A percentile compares a stretch with the other conserved stretches of the same genome.
Evolutionary conservation across 164 flowering plant genomes (phyloP).

Genomic region (Kalanchoe fedtschenkoi): DNA sequence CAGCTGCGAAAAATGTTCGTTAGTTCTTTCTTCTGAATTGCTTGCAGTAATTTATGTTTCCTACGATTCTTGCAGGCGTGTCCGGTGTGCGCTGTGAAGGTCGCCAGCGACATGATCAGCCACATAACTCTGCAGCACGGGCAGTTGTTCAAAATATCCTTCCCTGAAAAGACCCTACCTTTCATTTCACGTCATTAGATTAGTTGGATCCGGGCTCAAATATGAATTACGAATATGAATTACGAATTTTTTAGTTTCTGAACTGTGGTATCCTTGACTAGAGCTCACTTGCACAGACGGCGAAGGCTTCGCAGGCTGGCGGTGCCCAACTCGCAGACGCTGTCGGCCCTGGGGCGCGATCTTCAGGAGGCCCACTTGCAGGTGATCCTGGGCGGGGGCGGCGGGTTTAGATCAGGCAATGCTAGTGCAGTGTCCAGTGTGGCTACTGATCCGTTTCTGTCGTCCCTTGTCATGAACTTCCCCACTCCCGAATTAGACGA

Average conservation of each 20-base stretch:
- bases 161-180: conserved; percentile 6
- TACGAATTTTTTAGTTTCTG: too few relatives aligned
- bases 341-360: conserved; percentile 70
- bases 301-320: conserved; percentile 72
- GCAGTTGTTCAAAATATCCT: conserved; percentile 79
- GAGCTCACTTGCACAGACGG: conserved; percentile 64
- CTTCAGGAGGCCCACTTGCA: conserved; percentile 88
- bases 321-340: conserved; percentile 61
- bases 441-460: conserved; percentile 66
- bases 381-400: conserved; percentile 72
- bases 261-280: conserved; percentile 42
- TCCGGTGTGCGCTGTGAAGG: conserved; percentile 76
- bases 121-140: conserved; percentile 85
- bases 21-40: neutral
- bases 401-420: conserved; percentile 10
- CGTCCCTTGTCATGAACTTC: conserved; percentile 61
- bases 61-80: conserved; percentile 53
- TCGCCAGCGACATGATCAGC: conserved; percentile 64
- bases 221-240: too few relatives aligned
- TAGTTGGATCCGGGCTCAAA: too few relatives aligned
- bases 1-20: neutral
- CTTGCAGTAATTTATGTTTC: conserved; percentile 2
- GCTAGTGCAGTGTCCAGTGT: conserved; percentile 39
- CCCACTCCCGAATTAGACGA: conserved; percentile 66
- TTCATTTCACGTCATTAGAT: too few relatives aligned